Evolutionary conservation across 23 red algal genomes (phyloP).

Genomic region (Gracilaria vermiculophylla): DNA sequence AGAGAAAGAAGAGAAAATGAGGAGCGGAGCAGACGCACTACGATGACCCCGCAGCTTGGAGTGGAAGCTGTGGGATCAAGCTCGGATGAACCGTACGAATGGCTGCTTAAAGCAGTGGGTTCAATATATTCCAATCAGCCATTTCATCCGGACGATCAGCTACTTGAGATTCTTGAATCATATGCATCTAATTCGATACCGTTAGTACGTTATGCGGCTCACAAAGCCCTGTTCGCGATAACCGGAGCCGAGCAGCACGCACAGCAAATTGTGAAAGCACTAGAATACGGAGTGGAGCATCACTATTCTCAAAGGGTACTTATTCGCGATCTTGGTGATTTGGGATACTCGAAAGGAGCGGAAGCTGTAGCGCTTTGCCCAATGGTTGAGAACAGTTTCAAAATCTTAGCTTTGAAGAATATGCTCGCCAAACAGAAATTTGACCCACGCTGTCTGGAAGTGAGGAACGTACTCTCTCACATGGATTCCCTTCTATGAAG

Average conservation of each 20-base stretch:
- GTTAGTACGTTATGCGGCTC: constrained; percentile 86
- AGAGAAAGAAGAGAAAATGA: constrained; percentile 72
- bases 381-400: constrained; percentile 99
- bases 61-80: constrained; percentile 69
- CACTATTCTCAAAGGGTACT: constrained; percentile 96
- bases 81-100: constrained; percentile 87
- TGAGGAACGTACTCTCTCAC: constrained; percentile 60
- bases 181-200: constrained; percentile 46
- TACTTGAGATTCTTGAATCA: constrained; percentile 26
- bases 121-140: constrained; percentile 9
- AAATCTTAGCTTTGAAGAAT: constrained; percentile 88
- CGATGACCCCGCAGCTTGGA: constrained; percentile 90
- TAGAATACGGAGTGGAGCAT: constrained; percentile 90
- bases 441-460: constrained; percentile 41
- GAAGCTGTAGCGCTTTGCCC: constrained; percentile 80
- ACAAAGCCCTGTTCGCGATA: constrained; percentile 81
- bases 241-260: constrained; percentile 53
- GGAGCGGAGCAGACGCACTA: constrained; percentile 64
- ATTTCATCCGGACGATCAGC: not conserved
- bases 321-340: constrained; percentile 90
- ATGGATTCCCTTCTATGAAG: constrained; percentile 76
- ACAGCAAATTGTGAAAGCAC: constrained; percentile 62
- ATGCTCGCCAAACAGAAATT: constrained; percentile 59
- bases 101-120: constrained; percentile 80
- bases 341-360: constrained; percentile 77